phyloP scores from a whole-genome alignment of 345 rosid genomes.

The Moricandia moricandioides region DNA sequence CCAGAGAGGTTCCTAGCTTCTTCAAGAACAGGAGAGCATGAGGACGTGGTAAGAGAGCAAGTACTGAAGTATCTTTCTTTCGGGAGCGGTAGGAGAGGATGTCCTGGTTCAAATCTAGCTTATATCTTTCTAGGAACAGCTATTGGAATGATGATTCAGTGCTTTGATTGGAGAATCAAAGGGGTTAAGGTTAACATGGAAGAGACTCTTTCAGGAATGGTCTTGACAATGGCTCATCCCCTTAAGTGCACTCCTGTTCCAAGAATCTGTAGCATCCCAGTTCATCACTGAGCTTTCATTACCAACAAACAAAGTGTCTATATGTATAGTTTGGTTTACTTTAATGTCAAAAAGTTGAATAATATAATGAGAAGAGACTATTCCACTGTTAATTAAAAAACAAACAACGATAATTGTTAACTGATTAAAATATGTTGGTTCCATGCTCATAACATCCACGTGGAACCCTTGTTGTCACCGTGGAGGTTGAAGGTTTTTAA shows the following conservation, averaged over 20 bases:
- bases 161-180: slow-evolving; percentile 43
- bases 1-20: slow-evolving; percentile 56
- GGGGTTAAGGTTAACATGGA: slow-evolving; percentile 23
- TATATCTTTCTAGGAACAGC: slow-evolving; percentile 19
- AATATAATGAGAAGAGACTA: background rate
- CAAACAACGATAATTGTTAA: background rate
- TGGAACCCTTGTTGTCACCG: background rate
- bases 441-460: background rate
- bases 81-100: slow-evolving; percentile 63
- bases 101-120: slow-evolving; percentile 41
- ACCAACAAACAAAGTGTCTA: background rate
- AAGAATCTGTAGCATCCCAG: background rate
- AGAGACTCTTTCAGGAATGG: slow-evolving; percentile 3
- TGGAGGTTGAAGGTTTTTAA: background rate
- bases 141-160: slow-evolving; percentile 32
- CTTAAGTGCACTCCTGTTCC: slow-evolving; percentile 4
- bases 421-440: background rate
- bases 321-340: background rate
- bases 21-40: background rate
- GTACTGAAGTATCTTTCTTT: slow-evolving; percentile 54
- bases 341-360: background rate
- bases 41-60: slow-evolving; percentile 42
- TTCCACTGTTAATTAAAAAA: background rate
- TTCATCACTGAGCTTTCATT: background rate
- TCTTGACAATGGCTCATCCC: slow-evolving; percentile 22